Base-by-base conservation (phyloP, 768 basidiomycete genomes). In the Termitomyces sp. region DNA sequence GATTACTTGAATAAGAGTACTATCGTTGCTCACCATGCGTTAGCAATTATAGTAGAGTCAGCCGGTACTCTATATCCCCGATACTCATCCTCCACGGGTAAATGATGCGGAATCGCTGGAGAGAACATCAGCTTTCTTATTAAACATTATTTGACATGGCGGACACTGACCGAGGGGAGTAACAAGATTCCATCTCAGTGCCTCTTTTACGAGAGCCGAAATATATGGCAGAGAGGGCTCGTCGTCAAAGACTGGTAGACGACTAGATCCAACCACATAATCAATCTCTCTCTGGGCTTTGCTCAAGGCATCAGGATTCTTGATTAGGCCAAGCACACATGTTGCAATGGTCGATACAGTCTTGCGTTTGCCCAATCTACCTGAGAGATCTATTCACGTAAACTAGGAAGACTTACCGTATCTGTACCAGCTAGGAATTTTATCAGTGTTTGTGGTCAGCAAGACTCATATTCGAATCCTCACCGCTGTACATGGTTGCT, bases 161-260 rank as follows among this genome's bases (percentile, higher is more conserved):
- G 7, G 28, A 10, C 13, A 6, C 3, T 26, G 14, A 47, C 46
- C 46, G 30, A 47, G 3, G 18, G 46, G 46, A 47, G 28, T 16
- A 30, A 30, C 46, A 7, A 30, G 1, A 28, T 47, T 18, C 65
- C 65, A 68, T 46, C 76, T 58, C 49, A 75, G 47, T 16, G 64
- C 63, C 55, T 77, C 75, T 28, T 66, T 64, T 6, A 73, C 28
- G 4, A 75, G 47, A 0, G 73, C 75, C 16, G 66, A 64, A 12
- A 75, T 60, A 38, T 73, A 75, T 0, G 73, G 72, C 45, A 75
- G 42, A 2, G 58, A 61, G 1, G 40, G 35, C 10, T 65, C 54
- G 40, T 76, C 72, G 8, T 61, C 64, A 40, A 73, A 70, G 8
- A 61, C 59, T 6, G 75, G 75, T 1, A 74, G 64, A 10, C 68